Evolutionary conservation across 2,329 filamentous ascomycete species (phyloP), one percentile per base, ranked within the genome.

Genomic region (Sclerotinia nivalis): DNA sequence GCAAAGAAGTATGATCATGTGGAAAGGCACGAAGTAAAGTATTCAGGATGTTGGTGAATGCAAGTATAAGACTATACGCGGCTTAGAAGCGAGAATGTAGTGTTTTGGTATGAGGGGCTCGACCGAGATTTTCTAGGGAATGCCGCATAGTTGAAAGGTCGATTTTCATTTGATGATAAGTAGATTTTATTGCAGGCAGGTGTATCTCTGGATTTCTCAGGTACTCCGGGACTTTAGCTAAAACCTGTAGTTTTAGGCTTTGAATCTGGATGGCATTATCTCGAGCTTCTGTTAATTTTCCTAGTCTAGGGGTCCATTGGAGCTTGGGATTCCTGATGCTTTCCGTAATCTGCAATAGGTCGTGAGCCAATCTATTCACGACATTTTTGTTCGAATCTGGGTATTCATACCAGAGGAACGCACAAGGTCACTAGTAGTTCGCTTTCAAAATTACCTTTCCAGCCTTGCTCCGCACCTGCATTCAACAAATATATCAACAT

Each of bases 251-350:
- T 4, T 62, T 62, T 20, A 62, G 43, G 22, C 43, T 62, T 37
- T 49, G 28, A 8, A 62, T 62, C 1, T 28, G 7, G 7, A 62
- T 37, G 45, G 60, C 60, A 2, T 62, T 37, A 25, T 62, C 60
- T 9, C 60, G 60, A n/a, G 60, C 60, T 49, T 62, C 60, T 12
- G 60, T 62, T 34, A 62, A 4, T 62, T 49, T 62, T 37, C 15
- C 60, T 6, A 62, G 45, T 10, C 45, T 7, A 7, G 45, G 10
- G 6, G 45, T 62, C 60, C 45, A 62, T 1, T 37, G 31, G 1
- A 62, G 28, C 22, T 9, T 62, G 1, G 60, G 60, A 15, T 62
- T 62, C 20, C 60, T n/a, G 28, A 62, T 49, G 28, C 60, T 34
- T 62, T 49, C 60, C 28, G 34, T 62, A 0, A 62, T 62, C 60